These are phyloP conservation scores for Cladosporium austrohemisphaericum DNA, from an alignment of 2,329 filamentous ascomycete genomes.

Conservation along the genomic window DNA sequence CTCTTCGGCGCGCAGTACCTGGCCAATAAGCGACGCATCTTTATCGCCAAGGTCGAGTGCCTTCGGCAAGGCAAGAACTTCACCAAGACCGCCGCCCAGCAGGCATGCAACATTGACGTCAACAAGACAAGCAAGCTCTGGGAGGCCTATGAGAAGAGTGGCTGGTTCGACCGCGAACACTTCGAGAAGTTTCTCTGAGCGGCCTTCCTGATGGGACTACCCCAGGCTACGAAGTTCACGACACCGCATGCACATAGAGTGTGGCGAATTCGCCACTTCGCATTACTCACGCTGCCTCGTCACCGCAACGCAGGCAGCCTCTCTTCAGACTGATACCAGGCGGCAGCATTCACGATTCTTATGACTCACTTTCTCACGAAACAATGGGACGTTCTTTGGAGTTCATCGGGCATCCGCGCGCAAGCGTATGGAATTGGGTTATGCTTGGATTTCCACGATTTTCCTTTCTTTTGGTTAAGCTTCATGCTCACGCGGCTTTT, in stretches of 20 bases:
- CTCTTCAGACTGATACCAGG: constrained; percentile 10
- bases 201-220: no score
- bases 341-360: constrained; percentile 8
- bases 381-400: no score
- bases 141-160: constrained; percentile 71
- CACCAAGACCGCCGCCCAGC: constrained; percentile 90
- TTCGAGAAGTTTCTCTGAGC: constrained; percentile 22
- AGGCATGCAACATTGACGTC: constrained; percentile 96
- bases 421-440: no score
- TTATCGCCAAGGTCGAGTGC: constrained; percentile 68
- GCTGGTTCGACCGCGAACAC: constrained; percentile 31
- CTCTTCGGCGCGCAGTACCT: constrained; percentile 86
- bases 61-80: constrained; percentile 72
- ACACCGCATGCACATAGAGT: no score
- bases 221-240: no score
- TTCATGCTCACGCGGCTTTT: neutral
- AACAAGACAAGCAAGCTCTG: constrained; percentile 95
- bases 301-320: neutral
- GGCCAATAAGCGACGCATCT: constrained; percentile 89
- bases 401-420: no score
- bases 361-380: constrained; percentile 9
- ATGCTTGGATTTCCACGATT: no score
- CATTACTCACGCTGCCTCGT: neutral
- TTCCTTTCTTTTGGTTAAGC: no score
- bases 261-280: neutral